These are phyloP conservation scores for Leersia perrieri DNA, from an alignment of 176 grass and related monocot genomes.

Conservation along the genomic window DNA sequence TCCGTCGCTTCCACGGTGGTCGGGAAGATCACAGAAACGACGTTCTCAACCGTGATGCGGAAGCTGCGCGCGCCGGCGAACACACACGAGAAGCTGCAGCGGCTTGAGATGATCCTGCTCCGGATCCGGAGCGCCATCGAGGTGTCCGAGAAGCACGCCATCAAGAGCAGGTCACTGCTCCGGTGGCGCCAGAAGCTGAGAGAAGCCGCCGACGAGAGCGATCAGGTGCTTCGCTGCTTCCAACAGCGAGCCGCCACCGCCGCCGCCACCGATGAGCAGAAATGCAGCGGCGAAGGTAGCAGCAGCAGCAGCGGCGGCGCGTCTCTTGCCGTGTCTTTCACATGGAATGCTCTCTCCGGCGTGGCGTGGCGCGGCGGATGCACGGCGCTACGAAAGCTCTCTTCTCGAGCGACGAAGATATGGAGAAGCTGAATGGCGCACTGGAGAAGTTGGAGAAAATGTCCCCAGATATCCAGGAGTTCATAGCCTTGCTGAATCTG, in stretches of 20 bases:
- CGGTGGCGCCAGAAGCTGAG: constrained; percentile 32
- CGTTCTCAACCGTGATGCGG: too few species aligned
- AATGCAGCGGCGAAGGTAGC: too few species aligned
- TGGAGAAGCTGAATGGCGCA: not conserved
- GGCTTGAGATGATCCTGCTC: not conserved
- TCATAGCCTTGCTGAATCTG: not conserved
- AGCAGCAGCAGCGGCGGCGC: too few species aligned
- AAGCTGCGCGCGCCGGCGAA: too few species aligned
- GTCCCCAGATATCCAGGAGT: not conserved
- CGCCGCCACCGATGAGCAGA: too few species aligned
- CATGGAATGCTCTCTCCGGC: not conserved
- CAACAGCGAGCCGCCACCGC: not conserved
- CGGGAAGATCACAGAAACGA: too few species aligned
- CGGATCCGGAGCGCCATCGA: constrained; percentile 18
- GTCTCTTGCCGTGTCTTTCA: not conserved
- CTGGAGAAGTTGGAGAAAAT: constrained; percentile 19
- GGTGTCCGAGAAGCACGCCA: not conserved
- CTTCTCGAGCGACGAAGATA: not conserved
- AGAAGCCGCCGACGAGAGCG: constrained; percentile 7
- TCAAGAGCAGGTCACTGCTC: not conserved
- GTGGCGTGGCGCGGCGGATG: not conserved
- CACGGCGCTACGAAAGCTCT: not conserved
- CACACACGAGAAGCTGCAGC: not conserved
- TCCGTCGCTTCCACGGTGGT: too few species aligned
- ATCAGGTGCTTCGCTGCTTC: not conserved